A percentile compares a stretch with the other conserved stretches of the same genome.
Conservation (phyloP, 148 eudicot genomes). For the Rhododendron williamsianum region DNA sequence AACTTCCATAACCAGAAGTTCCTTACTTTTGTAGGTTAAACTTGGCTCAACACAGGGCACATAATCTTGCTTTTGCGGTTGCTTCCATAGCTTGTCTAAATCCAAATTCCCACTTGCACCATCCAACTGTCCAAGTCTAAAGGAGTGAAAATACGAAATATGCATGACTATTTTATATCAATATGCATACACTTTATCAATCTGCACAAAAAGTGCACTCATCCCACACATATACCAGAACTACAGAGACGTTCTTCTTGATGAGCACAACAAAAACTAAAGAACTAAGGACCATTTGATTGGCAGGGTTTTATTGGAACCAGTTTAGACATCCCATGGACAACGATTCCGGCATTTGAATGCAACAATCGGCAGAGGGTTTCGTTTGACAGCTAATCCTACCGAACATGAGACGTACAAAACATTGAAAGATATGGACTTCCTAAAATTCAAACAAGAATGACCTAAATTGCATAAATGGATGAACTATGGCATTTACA, state of each 20-base stretch:
- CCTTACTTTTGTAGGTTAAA: conserved; percentile 47
- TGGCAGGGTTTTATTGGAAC: background rate
- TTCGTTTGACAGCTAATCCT: background rate
- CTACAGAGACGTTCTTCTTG: background rate
- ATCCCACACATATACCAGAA: background rate
- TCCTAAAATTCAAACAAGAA: background rate
- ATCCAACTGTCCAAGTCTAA: conserved; percentile 79
- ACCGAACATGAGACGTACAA: background rate
- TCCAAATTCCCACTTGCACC: conserved; percentile 43
- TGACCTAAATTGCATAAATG: background rate
- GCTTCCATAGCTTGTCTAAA: conserved; percentile 70
- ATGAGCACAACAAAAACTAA: background rate
- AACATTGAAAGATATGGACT: background rate
- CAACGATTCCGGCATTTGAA: background rate
- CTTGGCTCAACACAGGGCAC: conserved; percentile 70
- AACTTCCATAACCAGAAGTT: background rate
- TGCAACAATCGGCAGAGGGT: background rate
- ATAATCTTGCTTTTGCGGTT: conserved; percentile 67
- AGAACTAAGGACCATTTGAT: background rate
- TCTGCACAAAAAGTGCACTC: background rate
- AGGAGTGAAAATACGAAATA: conserved; percentile 58
- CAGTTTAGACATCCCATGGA: background rate
- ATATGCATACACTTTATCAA: conserved; percentile 2
- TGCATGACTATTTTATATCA: conserved; percentile 29
- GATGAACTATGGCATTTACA: background rate